A percentile compares a stretch with the other conserved stretches of the same genome.
Conservation (phyloP, 495 filamentous ascomycete species). For the Penicillium roqueforti region DNA sequence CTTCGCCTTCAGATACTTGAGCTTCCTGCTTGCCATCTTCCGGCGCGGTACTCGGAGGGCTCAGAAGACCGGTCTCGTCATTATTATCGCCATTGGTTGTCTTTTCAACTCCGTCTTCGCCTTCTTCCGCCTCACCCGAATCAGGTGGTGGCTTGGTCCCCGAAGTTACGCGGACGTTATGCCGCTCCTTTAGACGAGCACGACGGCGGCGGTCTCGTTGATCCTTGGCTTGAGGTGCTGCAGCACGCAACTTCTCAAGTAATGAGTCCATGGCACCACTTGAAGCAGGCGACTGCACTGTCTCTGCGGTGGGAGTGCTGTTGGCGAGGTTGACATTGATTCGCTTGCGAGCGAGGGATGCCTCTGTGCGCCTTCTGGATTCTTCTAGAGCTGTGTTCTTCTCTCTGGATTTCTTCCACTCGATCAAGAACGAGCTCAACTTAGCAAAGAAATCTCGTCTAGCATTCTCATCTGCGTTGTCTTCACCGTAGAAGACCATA, state of each 20-base stretch:
- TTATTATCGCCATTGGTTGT: slow-evolving; percentile 23
- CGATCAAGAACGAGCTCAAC: slow-evolving; percentile 82
- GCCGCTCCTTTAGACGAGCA: slow-evolving; percentile 82
- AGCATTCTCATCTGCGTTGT: slow-evolving; percentile 87
- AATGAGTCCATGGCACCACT: slow-evolving; percentile 95
- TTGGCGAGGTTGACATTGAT: slow-evolving; percentile 57
- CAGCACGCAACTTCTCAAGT: slow-evolving; percentile 92
- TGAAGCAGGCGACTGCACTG: slow-evolving; percentile 62
- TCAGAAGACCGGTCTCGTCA: slow-evolving; percentile 36
- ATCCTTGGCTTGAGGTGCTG: slow-evolving; percentile 82
- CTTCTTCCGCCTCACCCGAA: slow-evolving; percentile 33
- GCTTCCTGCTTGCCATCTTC: slow-evolving; percentile 35
- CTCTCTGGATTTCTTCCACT: slow-evolving; percentile 92
- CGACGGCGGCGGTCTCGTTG: slow-evolving; percentile 82
- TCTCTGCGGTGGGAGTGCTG: slow-evolving; percentile 34
- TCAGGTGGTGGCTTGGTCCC: slow-evolving; percentile 74
- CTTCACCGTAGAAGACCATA: slow-evolving; percentile 95
- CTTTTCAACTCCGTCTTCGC: slow-evolving; percentile 19
- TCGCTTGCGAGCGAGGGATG: slow-evolving; percentile 84
- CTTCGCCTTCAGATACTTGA: slow-evolving; percentile 58
- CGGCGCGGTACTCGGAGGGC: slow-evolving; percentile 35
- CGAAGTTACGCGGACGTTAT: slow-evolving; percentile 85
- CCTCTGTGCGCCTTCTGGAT: slow-evolving; percentile 75
- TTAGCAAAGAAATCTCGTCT: slow-evolving; percentile 95
- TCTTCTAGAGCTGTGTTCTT: slow-evolving; percentile 89